Conservation (phyloP, 805 yeast genomes). For the Yamadazyma insecticola region DNA sequence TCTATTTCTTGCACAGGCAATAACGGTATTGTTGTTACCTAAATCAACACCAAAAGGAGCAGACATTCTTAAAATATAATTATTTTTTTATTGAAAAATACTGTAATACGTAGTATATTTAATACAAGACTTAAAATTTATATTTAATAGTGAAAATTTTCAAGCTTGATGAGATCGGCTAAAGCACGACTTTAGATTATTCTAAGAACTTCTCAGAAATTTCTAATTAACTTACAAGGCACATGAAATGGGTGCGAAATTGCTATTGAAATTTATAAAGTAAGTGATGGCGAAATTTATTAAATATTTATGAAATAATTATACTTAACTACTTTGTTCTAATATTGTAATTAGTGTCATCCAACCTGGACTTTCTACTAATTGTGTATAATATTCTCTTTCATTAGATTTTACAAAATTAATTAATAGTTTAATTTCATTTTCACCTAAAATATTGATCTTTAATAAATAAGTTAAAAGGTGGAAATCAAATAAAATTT, state of each 20-base stretch:
- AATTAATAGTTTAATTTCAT: constrained; percentile 50
- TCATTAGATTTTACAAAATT: constrained; percentile 42
- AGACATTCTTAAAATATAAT: constrained; percentile 52
- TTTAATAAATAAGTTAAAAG: constrained; percentile 54
- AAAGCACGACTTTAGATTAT: no score
- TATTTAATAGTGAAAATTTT: no score
- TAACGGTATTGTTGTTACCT: constrained; percentile 90
- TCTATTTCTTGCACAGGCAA: constrained; percentile 95
- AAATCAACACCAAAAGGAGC: constrained; percentile 97
- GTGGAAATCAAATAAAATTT: constrained; percentile 67
- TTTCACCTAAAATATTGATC: constrained; percentile 51
- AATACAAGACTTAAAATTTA: no score
- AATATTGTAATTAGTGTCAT: constrained; percentile 61
- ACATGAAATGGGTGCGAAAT: no score
- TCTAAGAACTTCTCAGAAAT: no score
- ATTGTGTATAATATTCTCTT: constrained; percentile 42
- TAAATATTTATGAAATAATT: no score
- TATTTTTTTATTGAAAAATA: background rate
- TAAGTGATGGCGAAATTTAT: no score
- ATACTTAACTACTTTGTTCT: constrained; percentile 24
- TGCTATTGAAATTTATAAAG: no score
- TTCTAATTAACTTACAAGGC: no score
- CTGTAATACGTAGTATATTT: no score
- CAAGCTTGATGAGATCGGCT: no score
- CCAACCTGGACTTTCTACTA: constrained; percentile 74